Evolutionary conservation across 2,329 filamentous ascomycete species (phyloP).

Genomic region (Botrytis aclada): DNA sequence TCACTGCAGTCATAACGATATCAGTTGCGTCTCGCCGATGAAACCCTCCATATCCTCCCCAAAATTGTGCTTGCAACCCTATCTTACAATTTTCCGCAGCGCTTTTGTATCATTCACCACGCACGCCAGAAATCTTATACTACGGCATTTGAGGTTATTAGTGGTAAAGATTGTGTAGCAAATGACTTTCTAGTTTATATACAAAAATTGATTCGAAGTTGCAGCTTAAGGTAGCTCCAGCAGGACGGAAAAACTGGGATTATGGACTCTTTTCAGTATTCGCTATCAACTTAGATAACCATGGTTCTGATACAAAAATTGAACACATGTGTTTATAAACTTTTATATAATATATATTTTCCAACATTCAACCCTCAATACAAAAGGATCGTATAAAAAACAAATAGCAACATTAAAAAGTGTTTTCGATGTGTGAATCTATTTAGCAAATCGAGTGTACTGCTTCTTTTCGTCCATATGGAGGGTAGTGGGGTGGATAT

Average conservation of each 20-base stretch:
- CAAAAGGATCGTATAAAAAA: neutral
- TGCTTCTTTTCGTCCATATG: neutral
- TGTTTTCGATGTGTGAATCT: neutral
- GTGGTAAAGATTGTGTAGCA: neutral
- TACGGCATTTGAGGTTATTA: neutral
- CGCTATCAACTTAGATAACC: neutral
- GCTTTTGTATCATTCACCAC: neutral
- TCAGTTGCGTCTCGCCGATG: neutral
- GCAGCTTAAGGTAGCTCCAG: neutral
- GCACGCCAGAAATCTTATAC: neutral
- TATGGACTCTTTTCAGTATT: neutral
- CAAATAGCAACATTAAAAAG: neutral
- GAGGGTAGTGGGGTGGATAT: neutral
- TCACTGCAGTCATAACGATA: neutral
- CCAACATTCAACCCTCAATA: neutral
- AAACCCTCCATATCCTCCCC: neutral
- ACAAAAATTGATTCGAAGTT: neutral
- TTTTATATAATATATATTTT: neutral
- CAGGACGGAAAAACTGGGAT: neutral
- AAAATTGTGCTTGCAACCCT: conserved; percentile 4
- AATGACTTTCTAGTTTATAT: neutral
- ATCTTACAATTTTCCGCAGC: neutral
- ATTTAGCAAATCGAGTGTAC: neutral
- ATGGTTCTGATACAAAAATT: neutral
- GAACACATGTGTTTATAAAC: neutral